These are phyloP conservation scores for Candida loeiensis DNA, from an alignment of 805 yeast species.

Conservation along the genomic window DNA sequence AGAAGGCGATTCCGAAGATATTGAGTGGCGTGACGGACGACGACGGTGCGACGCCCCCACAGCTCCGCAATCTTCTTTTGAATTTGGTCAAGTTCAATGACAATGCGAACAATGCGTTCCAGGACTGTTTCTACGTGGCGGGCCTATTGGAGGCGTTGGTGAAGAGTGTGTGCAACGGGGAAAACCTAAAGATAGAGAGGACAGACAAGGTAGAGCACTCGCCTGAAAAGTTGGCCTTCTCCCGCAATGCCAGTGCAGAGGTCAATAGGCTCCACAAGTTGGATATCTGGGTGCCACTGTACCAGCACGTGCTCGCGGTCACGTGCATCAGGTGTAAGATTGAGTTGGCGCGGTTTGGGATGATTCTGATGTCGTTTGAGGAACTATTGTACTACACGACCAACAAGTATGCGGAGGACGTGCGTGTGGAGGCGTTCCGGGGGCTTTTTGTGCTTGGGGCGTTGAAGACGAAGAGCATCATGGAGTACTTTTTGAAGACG, in stretches of 20 bases:
- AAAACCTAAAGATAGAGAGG: constrained; percentile 5
- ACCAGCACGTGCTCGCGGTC: constrained; percentile 51
- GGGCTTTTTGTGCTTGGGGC: constrained; percentile 76
- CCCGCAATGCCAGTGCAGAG: constrained; percentile 48
- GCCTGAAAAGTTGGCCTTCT: constrained; percentile 14
- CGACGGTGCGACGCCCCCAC: constrained; percentile 55
- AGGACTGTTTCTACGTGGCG: constrained; percentile 67
- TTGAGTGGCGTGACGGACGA: constrained; percentile 60
- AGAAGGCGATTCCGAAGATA: constrained; percentile 62
- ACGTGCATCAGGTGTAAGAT: constrained; percentile 60
- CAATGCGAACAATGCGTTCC: constrained; percentile 71
- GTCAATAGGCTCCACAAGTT: constrained; percentile 70
- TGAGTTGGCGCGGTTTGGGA: constrained; percentile 52
- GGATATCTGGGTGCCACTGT: constrained; percentile 85
- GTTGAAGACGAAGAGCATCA: constrained; percentile 55
- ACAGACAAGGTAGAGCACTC: not conserved
- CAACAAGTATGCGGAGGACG: constrained; percentile 43
- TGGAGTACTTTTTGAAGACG: constrained; percentile 59
- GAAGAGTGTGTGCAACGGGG: constrained; percentile 20
- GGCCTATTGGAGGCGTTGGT: constrained; percentile 56
- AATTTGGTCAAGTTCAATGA: constrained; percentile 80
- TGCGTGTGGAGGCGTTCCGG: constrained; percentile 65
- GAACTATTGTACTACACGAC: constrained; percentile 55
- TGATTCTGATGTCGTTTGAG: constrained; percentile 48
- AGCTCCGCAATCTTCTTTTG: constrained; percentile 59